Evolutionary conservation across 768 basidiomycete species (phyloP), one percentile per base, ranked within the genome.

Genomic region (Imleria badia): DNA sequence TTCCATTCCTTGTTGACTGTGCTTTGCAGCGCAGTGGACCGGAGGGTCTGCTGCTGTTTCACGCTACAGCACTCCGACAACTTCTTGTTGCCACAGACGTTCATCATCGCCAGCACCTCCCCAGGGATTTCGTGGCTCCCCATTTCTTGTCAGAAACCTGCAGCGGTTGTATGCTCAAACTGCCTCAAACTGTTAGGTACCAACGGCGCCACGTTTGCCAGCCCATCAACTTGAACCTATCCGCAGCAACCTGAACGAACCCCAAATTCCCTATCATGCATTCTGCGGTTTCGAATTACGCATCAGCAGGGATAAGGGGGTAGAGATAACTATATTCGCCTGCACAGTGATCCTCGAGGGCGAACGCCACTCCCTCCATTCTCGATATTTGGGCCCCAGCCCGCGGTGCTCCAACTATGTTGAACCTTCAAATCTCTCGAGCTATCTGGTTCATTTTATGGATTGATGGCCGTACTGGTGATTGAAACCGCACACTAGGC

Each of bases 271-370:
- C 17, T 34, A 19, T 4, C n/a, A 4, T n/a, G n/a, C 26, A 4
- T 23, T 39, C 44, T 42, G 33, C 6, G 15, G 23, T 30, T 48
- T 54, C 26, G 12, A n/a, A 23, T 52, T 33, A 45, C 6, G 20
- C 30, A 2, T 29, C 31, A 30, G 38, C 5, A 14, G 50, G 8
- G 33, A 29, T n/a, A 0, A 35, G 46, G 46, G 43, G 4, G n/a
- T n/a, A n/a, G n/a, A n/a, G n/a, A n/a, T n/a, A 34, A n/a, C 1
- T 51, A 14, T 51, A 51, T 63, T 61, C 23, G 46, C 51, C 63
- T 64, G 13, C 23, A 29, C 19, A 46, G 12, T 17, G 20, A 31
- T 38, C 19, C 38, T 31, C 3, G 17, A 7, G 2, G 22, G 5
- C 7, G 8, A 35, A 48, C 41, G 47, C 60, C 48, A 58, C 63